A percentile compares a stretch with the other conserved stretches of the same genome.
These are phyloP conservation scores for Pseudopithomyces maydicus DNA, from an alignment of 2,329 filamentous ascomycete genomes.

Conservation along the genomic window DNA sequence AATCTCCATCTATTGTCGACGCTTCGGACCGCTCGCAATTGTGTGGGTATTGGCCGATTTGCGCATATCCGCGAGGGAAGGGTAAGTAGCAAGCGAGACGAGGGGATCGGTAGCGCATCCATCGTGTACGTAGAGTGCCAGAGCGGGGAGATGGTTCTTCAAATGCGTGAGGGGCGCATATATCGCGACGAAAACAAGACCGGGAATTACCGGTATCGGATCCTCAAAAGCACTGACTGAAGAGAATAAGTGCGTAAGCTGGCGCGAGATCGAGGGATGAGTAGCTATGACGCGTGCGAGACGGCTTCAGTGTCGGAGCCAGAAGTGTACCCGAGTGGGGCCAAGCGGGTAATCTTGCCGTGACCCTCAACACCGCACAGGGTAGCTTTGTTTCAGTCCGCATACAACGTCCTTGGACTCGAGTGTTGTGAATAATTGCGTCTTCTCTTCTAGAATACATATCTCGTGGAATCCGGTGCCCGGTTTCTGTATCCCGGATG, in stretches of 20 bases:
- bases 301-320: constrained; percentile 5
- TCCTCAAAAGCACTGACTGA: not conserved
- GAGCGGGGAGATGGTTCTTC: constrained; percentile 8
- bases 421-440: too few relatives aligned
- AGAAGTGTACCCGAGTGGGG: constrained; percentile 14
- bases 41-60: constrained; percentile 32
- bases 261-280: not conserved
- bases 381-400: not conserved
- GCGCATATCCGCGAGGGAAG: constrained; percentile 35
- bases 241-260: not conserved
- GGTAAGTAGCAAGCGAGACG: constrained; percentile 34
- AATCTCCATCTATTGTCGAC: constrained; percentile 27
- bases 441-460: too few relatives aligned
- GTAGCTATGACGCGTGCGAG: constrained; percentile 9
- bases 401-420: too few relatives aligned
- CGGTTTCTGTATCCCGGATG: too few relatives aligned
- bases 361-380: not conserved
- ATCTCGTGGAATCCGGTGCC: too few relatives aligned
- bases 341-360: constrained; percentile 1
- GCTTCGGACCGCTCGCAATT: constrained; percentile 26
- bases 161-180: constrained; percentile 6
- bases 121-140: constrained; percentile 21
- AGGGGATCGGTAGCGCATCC: constrained; percentile 33
- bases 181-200: not conserved
- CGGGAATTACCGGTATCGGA: constrained; percentile 1